These are phyloP conservation scores for Hondaea fermentalgiana DNA, from an alignment of 108 stramenopile species.

Conservation along the genomic window DNA sequence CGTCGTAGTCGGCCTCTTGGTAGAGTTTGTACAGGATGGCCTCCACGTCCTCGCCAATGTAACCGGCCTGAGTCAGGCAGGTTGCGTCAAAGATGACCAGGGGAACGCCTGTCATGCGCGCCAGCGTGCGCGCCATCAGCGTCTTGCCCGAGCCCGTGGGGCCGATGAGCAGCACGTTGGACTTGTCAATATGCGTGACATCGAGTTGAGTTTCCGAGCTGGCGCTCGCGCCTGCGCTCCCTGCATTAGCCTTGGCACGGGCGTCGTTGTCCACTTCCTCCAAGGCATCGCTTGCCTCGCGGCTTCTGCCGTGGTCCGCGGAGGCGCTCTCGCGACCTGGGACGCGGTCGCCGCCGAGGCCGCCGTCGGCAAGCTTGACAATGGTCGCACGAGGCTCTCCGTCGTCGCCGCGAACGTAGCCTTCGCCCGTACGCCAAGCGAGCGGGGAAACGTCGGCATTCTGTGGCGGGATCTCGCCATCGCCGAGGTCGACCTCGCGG, in stretches of 20 bases:
- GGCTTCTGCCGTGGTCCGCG: not conserved
- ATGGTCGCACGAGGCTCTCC: conserved; percentile 5
- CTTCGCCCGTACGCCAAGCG: not conserved
- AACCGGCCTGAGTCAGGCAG: conserved; percentile 47
- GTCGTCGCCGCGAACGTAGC: conserved; percentile 12
- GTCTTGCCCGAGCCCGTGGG: conserved; percentile 50
- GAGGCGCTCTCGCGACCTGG: not conserved
- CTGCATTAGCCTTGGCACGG: not conserved
- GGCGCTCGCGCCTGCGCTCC: too few relatives aligned
- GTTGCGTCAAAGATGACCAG: conserved; percentile 48
- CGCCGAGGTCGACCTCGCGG: not conserved
- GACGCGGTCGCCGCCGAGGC: not conserved
- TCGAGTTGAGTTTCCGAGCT: conserved; percentile 22
- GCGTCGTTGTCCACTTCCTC: not conserved
- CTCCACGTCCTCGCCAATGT: conserved; percentile 52
- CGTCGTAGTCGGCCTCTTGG: conserved; percentile 39
- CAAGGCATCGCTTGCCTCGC: not conserved
- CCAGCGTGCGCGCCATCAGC: conserved; percentile 45
- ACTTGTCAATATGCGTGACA: conserved; percentile 45
- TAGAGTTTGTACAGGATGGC: conserved; percentile 50
- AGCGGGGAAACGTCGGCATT: not conserved
- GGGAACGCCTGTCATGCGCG: conserved; percentile 41
- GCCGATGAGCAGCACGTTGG: conserved; percentile 42
- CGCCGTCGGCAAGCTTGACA: not conserved
- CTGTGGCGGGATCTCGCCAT: not conserved